These are phyloP conservation scores for Xylaria cubensis DNA, from an alignment of 495 filamentous ascomycete species.

Conservation along the genomic window DNA sequence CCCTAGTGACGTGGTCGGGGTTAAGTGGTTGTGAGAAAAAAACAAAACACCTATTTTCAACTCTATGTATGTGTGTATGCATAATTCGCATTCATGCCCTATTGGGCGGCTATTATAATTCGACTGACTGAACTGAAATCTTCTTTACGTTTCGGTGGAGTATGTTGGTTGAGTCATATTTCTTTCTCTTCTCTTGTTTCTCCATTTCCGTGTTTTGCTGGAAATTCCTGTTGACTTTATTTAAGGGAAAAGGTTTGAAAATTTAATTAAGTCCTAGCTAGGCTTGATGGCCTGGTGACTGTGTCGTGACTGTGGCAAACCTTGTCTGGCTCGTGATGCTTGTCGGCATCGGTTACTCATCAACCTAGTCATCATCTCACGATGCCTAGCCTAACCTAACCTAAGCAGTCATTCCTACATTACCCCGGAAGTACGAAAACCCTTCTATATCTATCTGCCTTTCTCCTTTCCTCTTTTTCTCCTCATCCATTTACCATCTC, in stretches of 20 bases:
- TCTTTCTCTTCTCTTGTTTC: neutral
- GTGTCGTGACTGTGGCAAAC: neutral
- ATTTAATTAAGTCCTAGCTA: neutral
- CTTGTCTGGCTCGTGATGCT: constrained; percentile 10
- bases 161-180: neutral
- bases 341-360: neutral
- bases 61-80: neutral
- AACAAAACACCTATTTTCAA: neutral
- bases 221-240: too few species aligned
- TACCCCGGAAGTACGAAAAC: neutral
- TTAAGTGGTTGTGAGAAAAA: constrained; percentile 3
- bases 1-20: constrained; percentile 24
- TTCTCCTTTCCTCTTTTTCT: neutral
- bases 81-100: neutral
- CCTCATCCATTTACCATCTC: neutral
- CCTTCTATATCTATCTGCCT: neutral
- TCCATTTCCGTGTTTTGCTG: neutral
- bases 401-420: neutral
- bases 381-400: neutral
- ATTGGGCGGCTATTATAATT: neutral
- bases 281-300: neutral
- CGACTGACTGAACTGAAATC: neutral
- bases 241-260: neutral
- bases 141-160: constrained; percentile 10
- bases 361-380: neutral